A percentile compares a stretch with the other conserved stretches of the same genome.
These are phyloP conservation scores for Ceratocystis diversiconidia DNA, from an alignment of 2,329 filamentous ascomycete genomes.

Conservation along the genomic window DNA sequence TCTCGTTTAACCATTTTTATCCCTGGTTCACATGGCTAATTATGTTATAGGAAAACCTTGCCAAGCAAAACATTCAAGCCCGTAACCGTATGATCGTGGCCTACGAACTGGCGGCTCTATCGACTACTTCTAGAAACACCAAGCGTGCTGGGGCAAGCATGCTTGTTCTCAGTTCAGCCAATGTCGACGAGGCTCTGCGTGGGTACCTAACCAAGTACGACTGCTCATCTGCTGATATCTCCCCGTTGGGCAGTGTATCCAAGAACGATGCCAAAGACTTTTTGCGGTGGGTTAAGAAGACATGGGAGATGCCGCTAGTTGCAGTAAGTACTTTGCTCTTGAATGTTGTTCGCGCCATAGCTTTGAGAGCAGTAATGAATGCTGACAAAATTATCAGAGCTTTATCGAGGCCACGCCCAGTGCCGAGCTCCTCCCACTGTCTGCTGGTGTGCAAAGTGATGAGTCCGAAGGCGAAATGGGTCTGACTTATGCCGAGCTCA, in stretches of 20 bases:
- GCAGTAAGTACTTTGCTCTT: constrained; percentile 21
- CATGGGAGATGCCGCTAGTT: constrained; percentile 48
- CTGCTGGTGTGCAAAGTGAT: constrained; percentile 29
- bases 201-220: constrained; percentile 38
- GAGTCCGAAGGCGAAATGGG: constrained; percentile 31
- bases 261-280: constrained; percentile 55
- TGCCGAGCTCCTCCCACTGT: constrained; percentile 35
- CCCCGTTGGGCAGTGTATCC: constrained; percentile 38
- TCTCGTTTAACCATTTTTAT: no score
- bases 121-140: constrained; percentile 42
- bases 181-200: constrained; percentile 37
- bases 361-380: not conserved
- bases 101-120: constrained; percentile 48
- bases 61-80: constrained; percentile 55
- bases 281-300: constrained; percentile 40
- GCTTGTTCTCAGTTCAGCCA: constrained; percentile 48
- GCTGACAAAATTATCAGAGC: constrained; percentile 23
- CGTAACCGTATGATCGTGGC: constrained; percentile 49
- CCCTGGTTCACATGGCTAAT: no score
- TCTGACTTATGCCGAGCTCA: constrained; percentile 30
- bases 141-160: constrained; percentile 39
- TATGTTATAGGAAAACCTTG: constrained; percentile 37
- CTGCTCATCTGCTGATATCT: constrained; percentile 34
- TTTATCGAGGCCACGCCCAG: constrained; percentile 47
- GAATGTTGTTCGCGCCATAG: no score